Conservation (phyloP, 805 yeast genomes). For the Candida krabiensis region DNA sequence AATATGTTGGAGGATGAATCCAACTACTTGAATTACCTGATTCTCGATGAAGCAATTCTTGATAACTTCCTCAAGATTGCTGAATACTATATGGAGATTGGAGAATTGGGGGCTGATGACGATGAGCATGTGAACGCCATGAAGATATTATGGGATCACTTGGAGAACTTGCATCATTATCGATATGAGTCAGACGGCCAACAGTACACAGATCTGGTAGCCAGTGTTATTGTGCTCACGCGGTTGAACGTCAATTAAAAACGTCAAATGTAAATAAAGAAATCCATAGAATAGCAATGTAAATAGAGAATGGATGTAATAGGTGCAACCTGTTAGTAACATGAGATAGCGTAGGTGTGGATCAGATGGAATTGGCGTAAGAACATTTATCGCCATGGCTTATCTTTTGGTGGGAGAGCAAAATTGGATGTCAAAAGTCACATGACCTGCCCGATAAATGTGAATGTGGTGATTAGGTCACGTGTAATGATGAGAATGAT, state of each 20-base stretch:
- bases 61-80: constrained; percentile 7
- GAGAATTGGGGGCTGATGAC: constrained; percentile 13
- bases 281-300: no score
- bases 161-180: constrained; percentile 14
- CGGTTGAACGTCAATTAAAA: constrained; percentile 4
- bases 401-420: no score
- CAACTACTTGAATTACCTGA: constrained; percentile 5
- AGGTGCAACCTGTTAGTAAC: no score
- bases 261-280: no score
- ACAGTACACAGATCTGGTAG: constrained; percentile 4
- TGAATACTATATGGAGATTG: constrained; percentile 12
- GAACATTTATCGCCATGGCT: no score
- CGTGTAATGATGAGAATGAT: no score
- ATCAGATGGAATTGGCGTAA: no score
- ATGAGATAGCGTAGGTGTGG: no score
- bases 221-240: constrained; percentile 8
- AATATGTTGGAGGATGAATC: constrained; percentile 10
- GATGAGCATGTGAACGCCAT: constrained; percentile 11
- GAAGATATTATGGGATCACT: constrained; percentile 9
- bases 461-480: no score
- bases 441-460: no score
- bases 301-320: no score
- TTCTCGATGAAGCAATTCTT: constrained; percentile 11
- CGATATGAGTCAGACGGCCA: constrained; percentile 2
- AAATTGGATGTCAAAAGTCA: no score